Base-by-base conservation (phyloP, 306 rosid genomes). In the Aeschynomene evenia region DNA sequence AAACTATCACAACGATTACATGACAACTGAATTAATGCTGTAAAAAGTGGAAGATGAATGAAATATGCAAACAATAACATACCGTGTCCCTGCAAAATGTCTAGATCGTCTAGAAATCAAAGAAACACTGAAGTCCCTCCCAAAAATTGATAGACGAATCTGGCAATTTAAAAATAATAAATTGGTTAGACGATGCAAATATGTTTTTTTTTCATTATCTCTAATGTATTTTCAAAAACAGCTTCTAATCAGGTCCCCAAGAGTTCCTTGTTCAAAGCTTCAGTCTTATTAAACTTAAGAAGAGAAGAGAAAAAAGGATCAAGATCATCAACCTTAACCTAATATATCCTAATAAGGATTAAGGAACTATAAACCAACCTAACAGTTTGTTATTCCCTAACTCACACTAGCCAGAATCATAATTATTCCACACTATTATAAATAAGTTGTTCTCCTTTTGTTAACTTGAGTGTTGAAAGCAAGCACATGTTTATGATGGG, bases 61-160 rank as follows among this genome's bases (percentile, higher is more conserved):
- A 54, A 48, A 63, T 21, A 39, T 34, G 33, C 16, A 36, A 79
- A 39, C 9, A 74, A 45, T 46, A 72, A 31, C 79, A 78, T 77
- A 91, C 97, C 97, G 97, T 69, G 98, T 94, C 81, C 98, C 98
- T 6, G 98, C 98, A 84, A 94, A 94, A 84, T 90, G 97, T 60
- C 97, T 88, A 68, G 98, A 94, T 62, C 98, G 94, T 60, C 97
- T 86, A 73, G 98, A 89, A 79, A 94, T 84, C 83, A 94, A 62
- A 75, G 90, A 79, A 69, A 88, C 83, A 55, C 96, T 80, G 76
- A 94, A 90, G 79, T 94, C 97, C 86, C 91, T 88, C 70, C 98
- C 98, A 70, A 85, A 94, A 53, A 94, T 87, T 40, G 98, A 90
- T 76, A 88, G 76, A 36, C 98, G 95, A 21, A 34, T 65, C 95